Percentiles rank a stretch among this genome's conserved stretches.
phyloP scores from a whole-genome alignment of 768 basidiomycete species.

The Serendipita sp. region DNA sequence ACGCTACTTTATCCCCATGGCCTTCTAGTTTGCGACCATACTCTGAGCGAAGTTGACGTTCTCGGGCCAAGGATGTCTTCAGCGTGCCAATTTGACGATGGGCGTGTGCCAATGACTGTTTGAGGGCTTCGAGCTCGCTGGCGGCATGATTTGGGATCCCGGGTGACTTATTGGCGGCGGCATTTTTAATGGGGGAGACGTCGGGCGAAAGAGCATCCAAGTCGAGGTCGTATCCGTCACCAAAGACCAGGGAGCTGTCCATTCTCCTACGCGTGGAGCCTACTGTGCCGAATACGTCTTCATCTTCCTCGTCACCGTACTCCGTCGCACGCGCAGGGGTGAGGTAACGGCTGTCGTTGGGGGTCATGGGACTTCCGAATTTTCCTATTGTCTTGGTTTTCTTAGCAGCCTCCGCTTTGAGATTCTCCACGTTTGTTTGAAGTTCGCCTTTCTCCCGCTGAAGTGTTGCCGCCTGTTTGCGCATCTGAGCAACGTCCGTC shows the following conservation, averaged over 20 bases:
- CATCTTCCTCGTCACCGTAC: conserved; percentile 39
- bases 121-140: conserved; percentile 67
- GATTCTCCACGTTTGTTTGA: conserved; percentile 57
- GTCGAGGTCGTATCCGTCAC: conserved; percentile 13
- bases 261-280: conserved; percentile 40
- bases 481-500: conserved; percentile 81
- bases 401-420: conserved; percentile 57
- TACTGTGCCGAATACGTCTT: conserved; percentile 49
- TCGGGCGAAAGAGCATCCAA: conserved; percentile 32
- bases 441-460: conserved; percentile 88
- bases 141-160: conserved; percentile 44
- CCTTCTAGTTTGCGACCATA: conserved; percentile 38
- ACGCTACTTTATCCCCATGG: conserved; percentile 22
- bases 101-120: conserved; percentile 69
- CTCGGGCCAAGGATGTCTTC: conserved; percentile 59
- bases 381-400: conserved; percentile 38
- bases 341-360: conserved; percentile 23
- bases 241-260: conserved; percentile 32
- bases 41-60: conserved; percentile 68
- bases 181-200: conserved; percentile 17
- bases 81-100: conserved; percentile 74
- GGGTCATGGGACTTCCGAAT: conserved; percentile 61
- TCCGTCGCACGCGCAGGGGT: conserved; percentile 20
- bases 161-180: conserved; percentile 26
- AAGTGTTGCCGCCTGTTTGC: conserved; percentile 73